Conservation (phyloP, 306 rosid species). For the Quercus agrifolia region DNA sequence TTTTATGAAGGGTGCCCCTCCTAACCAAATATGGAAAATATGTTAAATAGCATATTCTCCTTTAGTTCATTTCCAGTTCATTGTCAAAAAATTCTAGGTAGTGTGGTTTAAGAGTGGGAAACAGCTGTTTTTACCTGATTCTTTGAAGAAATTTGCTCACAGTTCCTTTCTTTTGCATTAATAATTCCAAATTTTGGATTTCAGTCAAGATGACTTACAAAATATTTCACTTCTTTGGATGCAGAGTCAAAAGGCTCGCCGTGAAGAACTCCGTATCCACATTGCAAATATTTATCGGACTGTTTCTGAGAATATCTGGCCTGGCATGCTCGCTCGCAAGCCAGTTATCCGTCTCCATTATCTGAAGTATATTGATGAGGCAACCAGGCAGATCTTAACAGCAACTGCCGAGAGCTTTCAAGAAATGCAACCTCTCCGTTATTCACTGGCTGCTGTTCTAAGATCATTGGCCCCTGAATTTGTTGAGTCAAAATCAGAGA, state of each 20-base stretch:
- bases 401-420: constrained; percentile 81
- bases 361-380: constrained; percentile 90
- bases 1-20: background rate
- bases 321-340: constrained; percentile 85
- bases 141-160: background rate
- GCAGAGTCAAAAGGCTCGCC: constrained; percentile 92
- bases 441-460: constrained; percentile 93
- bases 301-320: constrained; percentile 97
- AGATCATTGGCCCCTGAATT: constrained; percentile 96
- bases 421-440: constrained; percentile 95
- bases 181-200: constrained; percentile 16
- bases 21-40: background rate
- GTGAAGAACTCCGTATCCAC: constrained; percentile 94
- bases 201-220: constrained; percentile 17
- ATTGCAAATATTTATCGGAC: constrained; percentile 90
- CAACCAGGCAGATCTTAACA: constrained; percentile 57
- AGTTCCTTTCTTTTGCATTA: constrained; percentile 1
- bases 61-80: background rate
- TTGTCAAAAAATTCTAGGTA: background rate
- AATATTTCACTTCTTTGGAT: constrained; percentile 26
- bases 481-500: constrained; percentile 94
- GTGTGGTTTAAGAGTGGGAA: background rate
- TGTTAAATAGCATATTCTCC: background rate
- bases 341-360: constrained; percentile 83
- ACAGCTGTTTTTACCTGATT: background rate